Conservation (phyloP, 2,329 filamentous ascomycete species). For the Clonostachys rhizophaga region DNA sequence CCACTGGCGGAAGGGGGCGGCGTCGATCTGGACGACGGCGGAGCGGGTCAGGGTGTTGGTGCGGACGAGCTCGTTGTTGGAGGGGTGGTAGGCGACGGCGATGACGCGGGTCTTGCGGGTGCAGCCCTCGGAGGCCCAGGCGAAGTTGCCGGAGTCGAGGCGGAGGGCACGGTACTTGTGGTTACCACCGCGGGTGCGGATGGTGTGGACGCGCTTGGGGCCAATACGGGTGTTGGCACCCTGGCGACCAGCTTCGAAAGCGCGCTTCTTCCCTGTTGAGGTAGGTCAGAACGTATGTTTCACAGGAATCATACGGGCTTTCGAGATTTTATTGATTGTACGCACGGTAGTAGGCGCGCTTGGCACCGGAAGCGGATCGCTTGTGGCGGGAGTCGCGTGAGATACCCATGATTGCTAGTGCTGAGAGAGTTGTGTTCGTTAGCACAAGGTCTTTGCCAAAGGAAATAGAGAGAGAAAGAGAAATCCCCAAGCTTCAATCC, state of each 20-base stretch:
- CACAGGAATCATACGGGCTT: slow-evolving; percentile 55
- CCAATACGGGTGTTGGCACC: slow-evolving; percentile 99
- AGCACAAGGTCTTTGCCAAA: slow-evolving; percentile 5
- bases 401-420: slow-evolving; percentile 92
- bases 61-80: slow-evolving; percentile 99
- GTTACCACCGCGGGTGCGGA: slow-evolving; percentile 97
- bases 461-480: not conserved
- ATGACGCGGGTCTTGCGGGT: slow-evolving; percentile 99
- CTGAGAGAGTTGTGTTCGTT: slow-evolving; percentile 14
- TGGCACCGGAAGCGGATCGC: slow-evolving; percentile 98
- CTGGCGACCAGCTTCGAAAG: slow-evolving; percentile 99
- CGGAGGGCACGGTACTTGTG: slow-evolving; percentile 99
- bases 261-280: slow-evolving; percentile 84
- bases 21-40: slow-evolving; percentile 98
- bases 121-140: slow-evolving; percentile 96
- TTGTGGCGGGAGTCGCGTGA: slow-evolving; percentile 99
- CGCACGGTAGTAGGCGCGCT: slow-evolving; percentile 88
- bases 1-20: slow-evolving; percentile 98
- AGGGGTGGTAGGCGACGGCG: slow-evolving; percentile 96
- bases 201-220: slow-evolving; percentile 90
- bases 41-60: slow-evolving; percentile 99
- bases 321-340: slow-evolving; percentile 39
- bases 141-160: slow-evolving; percentile 98
- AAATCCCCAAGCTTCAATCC: not conserved
- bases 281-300: slow-evolving; percentile 69